These are phyloP conservation scores for Achlya hypogyna DNA, from an alignment of 352 stramenopile genomes.

Conservation along the genomic window DNA sequence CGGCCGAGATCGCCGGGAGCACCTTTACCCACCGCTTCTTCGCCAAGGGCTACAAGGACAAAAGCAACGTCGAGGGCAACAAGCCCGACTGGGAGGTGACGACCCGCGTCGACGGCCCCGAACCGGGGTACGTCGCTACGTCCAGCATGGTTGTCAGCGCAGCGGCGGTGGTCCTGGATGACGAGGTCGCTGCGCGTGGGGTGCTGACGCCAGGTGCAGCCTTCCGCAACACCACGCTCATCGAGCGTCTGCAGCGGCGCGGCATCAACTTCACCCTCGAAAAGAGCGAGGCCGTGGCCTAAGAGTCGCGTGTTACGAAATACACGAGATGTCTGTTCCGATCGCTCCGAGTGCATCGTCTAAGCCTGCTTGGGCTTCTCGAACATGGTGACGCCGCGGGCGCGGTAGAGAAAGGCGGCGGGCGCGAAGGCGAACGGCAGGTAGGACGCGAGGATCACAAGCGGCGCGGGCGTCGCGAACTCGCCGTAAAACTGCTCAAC, in stretches of 20 bases:
- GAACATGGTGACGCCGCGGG: not conserved
- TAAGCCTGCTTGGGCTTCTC: slow-evolving; percentile 1
- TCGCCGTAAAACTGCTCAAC: slow-evolving; percentile 1
- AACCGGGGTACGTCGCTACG: slow-evolving; percentile 13
- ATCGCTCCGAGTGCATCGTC: not conserved
- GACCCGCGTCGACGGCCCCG: slow-evolving; percentile 2
- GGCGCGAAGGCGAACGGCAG: not conserved
- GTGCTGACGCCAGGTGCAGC: slow-evolving; percentile 11
- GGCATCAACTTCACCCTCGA: slow-evolving; percentile 11
- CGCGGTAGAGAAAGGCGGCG: not conserved
- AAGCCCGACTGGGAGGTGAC: not conserved
- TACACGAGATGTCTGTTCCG: no score
- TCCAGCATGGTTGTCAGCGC: not conserved
- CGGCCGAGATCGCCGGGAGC: not conserved
- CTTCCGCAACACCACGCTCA: slow-evolving; percentile 10
- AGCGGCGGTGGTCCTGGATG: slow-evolving; percentile 5
- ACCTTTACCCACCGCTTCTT: not conserved
- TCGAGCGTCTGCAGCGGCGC: not conserved
- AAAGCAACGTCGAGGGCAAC: not conserved
- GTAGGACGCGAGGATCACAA: not conserved
- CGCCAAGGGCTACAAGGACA: slow-evolving; percentile 4
- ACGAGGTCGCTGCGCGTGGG: not conserved
- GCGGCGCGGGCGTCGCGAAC: not conserved
- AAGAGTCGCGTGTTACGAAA: not conserved
- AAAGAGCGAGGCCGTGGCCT: not conserved